Conservation (phyloP, 2,329 filamentous ascomycete species). For the Neonectria hederae region DNA sequence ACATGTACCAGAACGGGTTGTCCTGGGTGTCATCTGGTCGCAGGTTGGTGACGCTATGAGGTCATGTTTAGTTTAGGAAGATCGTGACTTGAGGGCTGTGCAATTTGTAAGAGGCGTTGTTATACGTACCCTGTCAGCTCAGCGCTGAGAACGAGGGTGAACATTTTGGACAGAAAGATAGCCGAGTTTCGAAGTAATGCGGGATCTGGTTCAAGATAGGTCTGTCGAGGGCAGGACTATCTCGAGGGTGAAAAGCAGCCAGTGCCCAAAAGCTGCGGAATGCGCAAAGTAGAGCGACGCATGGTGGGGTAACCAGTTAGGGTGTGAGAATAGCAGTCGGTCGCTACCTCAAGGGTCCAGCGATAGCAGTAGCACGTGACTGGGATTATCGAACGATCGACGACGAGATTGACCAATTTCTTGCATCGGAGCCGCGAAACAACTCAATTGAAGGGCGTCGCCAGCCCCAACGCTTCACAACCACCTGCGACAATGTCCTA, state of each 20-base stretch:
- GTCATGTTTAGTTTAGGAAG: constrained; percentile 34
- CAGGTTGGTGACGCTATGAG: constrained; percentile 83
- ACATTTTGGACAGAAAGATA: constrained; percentile 59
- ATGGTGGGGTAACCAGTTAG: constrained; percentile 35
- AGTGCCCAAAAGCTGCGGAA: constrained; percentile 13
- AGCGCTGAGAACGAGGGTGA: constrained; percentile 72
- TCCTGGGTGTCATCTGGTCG: constrained; percentile 84
- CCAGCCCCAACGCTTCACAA: constrained; percentile 24
- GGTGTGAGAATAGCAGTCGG: constrained; percentile 38
- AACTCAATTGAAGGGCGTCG: constrained; percentile 34
- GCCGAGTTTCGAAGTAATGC: not conserved
- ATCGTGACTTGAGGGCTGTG: not conserved
- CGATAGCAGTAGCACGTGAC: constrained; percentile 33
- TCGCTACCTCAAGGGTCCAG: not conserved
- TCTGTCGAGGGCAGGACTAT: constrained; percentile 10
- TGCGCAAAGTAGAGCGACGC: constrained; percentile 26
- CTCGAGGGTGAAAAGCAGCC: constrained; percentile 23
- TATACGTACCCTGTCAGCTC: constrained; percentile 72
- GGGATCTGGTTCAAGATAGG: not conserved
- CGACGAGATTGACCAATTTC: constrained; percentile 40
- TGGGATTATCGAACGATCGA: constrained; percentile 40
- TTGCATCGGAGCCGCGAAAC: constrained; percentile 31
- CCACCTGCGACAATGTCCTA: constrained; percentile 38
- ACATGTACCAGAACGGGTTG: constrained; percentile 93
- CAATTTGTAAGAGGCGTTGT: not conserved